Base-by-base conservation (phyloP, 345 rosid species). In the Salix koriyanagi region DNA sequence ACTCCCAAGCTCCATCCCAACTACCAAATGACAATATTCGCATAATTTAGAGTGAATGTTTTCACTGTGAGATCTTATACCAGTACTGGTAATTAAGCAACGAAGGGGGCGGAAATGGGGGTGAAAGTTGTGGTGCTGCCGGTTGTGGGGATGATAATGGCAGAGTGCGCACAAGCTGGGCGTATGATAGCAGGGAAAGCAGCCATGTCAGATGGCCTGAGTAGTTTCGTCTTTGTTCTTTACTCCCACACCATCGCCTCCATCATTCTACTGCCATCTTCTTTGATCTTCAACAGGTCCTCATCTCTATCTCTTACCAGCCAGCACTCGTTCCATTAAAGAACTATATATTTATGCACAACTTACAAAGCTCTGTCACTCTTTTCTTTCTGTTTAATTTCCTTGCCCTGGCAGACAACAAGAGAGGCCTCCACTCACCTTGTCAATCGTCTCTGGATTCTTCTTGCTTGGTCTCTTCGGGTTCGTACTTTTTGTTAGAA, bases 401-500 rank as follows among this genome's bases (percentile, higher is more conserved):
- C 8, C 36, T 37, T 21, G 42, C 14, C 62, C 61, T 48, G 69
- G 62, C 84, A 85, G 86, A 81, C 81, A 85, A 81, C 79, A 85
- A 46, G 74, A 74, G 9, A 42, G 54, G 30, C 80, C 79, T 37
- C 87, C 83, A 67, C 56, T 81, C 5, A 74, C 54, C 41, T 73
- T 81, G 52, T 79, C 86, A 26, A 65, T 82, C 10, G 80, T 88
- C 3, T 79, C 70, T 73, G 81, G 67, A 62, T 52, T 89, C 79
- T 83, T 86, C 79, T 75, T 87, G 76, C 88, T 89, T 58, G 71
- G 88, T 0, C 4, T 88, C 4, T 74, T 85, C 18, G 89, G 90
- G 92, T 88, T 42, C 44, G 85, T 19, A 72, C 6, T 36, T 21
- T 12, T 56, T 21, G n/a, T 28, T 13, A 21, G 2, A 34, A 21